A percentile compares a stretch with the other conserved stretches of the same genome.
Conservation (phyloP, 768 basidiomycete species). For the Podaxis carcinomalis region DNA sequence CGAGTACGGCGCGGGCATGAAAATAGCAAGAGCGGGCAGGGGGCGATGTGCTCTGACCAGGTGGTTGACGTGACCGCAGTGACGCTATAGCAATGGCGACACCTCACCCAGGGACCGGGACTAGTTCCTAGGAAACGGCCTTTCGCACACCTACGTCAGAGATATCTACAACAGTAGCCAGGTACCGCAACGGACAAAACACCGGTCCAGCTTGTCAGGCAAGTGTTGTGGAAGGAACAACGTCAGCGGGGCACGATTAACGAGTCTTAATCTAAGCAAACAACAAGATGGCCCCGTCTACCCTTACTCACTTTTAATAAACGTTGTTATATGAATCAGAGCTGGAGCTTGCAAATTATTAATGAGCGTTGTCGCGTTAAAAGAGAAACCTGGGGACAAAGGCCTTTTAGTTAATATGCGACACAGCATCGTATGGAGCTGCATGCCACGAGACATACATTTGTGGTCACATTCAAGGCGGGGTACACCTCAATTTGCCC, state of each 20-base stretch:
- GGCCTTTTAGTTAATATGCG: no score
- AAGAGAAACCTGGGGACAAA: no score
- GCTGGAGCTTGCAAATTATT: no score
- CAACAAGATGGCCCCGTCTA: neutral
- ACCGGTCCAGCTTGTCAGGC: neutral
- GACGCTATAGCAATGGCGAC: neutral
- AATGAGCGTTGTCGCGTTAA: no score
- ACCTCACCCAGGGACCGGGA: no score
- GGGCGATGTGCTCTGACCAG: neutral
- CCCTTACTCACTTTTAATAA: neutral
- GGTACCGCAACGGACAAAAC: neutral
- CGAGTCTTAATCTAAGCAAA: neutral
- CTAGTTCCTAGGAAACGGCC: no score
- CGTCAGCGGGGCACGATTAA: neutral
- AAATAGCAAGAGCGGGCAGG: neutral
- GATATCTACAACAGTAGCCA: neutral
- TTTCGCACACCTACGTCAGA: neutral
- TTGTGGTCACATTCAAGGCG: no score
- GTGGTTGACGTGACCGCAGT: neutral
- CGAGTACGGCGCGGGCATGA: neutral
- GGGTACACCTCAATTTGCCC: neutral
- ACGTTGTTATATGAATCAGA: neutral
- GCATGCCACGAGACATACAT: no score
- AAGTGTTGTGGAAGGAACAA: neutral
- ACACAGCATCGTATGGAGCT: no score